A percentile compares a stretch with the other conserved stretches of the same genome.
These are phyloP conservation scores for Fraxinus velutina DNA, from an alignment of 305 asterid species.

Conservation along the genomic window DNA sequence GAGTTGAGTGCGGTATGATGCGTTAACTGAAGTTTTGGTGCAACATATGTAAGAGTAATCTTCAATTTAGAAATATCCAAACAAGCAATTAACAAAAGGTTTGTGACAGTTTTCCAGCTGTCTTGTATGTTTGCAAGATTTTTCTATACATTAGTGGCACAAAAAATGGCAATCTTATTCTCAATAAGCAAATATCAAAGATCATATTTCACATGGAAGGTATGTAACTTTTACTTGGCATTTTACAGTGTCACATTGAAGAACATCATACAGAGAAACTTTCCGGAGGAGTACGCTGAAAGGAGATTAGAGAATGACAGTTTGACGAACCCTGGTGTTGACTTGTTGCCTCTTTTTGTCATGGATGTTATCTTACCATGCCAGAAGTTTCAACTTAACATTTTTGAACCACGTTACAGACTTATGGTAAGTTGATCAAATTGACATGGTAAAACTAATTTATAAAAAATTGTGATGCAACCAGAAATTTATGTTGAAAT, in stretches of 20 bases:
- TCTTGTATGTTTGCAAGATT: slow-evolving; percentile 8
- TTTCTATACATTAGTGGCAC: neutral
- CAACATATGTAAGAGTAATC: neutral
- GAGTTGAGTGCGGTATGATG: neutral
- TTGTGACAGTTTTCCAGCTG: slow-evolving; percentile 14
- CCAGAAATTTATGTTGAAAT: neutral
- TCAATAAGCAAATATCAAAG: slow-evolving; percentile 9
- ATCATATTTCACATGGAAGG: slow-evolving; percentile 16
- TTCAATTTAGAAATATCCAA: slow-evolving; percentile 1
- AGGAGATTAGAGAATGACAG: slow-evolving; percentile 75
- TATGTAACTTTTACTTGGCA: slow-evolving; percentile 25
- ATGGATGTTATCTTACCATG: slow-evolving; percentile 95
- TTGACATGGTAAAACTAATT: neutral
- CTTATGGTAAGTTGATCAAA: slow-evolving; percentile 70
- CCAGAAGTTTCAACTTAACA: slow-evolving; percentile 90
- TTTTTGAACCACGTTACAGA: slow-evolving; percentile 96
- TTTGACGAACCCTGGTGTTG: slow-evolving; percentile 65
- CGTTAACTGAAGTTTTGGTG: neutral
- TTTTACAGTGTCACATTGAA: slow-evolving; percentile 82
- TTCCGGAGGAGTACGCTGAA: slow-evolving; percentile 86
- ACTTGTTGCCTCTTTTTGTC: slow-evolving; percentile 91
- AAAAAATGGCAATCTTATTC: slow-evolving; percentile 10
- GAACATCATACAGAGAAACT: slow-evolving; percentile 83
- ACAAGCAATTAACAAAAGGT: neutral
- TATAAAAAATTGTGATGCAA: neutral